A percentile compares a stretch with the other conserved stretches of the same genome.
phyloP scores from a whole-genome alignment of 2,329 filamentous ascomycete genomes.

The Xenoacremonium recifei region DNA sequence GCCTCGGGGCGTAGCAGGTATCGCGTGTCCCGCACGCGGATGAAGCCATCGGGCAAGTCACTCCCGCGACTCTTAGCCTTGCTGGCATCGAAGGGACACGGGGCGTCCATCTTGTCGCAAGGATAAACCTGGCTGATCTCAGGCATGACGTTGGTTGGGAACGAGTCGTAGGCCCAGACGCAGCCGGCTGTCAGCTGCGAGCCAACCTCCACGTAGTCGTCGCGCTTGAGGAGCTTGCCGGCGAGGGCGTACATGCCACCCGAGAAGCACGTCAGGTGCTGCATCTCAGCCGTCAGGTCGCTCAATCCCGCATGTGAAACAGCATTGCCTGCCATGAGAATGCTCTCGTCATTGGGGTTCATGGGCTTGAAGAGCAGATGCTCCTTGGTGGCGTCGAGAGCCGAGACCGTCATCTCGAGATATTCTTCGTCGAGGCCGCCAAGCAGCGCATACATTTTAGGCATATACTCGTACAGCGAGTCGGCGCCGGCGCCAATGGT shows the following conservation, averaged over 20 bases:
- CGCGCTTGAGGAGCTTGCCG: conserved; percentile 55
- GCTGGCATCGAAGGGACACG: conserved; percentile 31
- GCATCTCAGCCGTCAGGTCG: conserved; percentile 34
- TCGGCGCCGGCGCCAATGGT: conserved; percentile 46
- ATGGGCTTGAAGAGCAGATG: conserved; percentile 69
- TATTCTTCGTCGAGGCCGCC: conserved; percentile 65
- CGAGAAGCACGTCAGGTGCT: conserved; percentile 69
- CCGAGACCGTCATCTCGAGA: conserved; percentile 60
- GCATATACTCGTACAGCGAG: conserved; percentile 58
- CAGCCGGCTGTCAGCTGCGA: conserved; percentile 51
- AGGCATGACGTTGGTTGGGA: conserved; percentile 53
- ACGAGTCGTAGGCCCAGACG: conserved; percentile 52
- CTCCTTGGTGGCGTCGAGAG: conserved; percentile 60
- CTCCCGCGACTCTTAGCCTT: conserved; percentile 20
- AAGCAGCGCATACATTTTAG: conserved; percentile 60
- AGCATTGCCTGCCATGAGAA: conserved; percentile 55
- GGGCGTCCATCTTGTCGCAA: conserved; percentile 32
- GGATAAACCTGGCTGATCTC: conserved; percentile 43
- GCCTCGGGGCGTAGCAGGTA: conserved; percentile 50
- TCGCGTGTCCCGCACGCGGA: conserved; percentile 43
- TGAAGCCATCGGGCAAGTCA: conserved; percentile 54
- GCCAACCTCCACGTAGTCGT: conserved; percentile 47
- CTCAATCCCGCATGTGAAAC: conserved; percentile 26
- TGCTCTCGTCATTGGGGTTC: conserved; percentile 55
- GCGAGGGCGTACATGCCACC: conserved; percentile 70